A percentile compares a stretch with the other conserved stretches of the same genome.
These are phyloP conservation scores for Pseudogymnoascus sp. DNA, from an alignment of 2,329 filamentous ascomycete species.

Conservation along the genomic window DNA sequence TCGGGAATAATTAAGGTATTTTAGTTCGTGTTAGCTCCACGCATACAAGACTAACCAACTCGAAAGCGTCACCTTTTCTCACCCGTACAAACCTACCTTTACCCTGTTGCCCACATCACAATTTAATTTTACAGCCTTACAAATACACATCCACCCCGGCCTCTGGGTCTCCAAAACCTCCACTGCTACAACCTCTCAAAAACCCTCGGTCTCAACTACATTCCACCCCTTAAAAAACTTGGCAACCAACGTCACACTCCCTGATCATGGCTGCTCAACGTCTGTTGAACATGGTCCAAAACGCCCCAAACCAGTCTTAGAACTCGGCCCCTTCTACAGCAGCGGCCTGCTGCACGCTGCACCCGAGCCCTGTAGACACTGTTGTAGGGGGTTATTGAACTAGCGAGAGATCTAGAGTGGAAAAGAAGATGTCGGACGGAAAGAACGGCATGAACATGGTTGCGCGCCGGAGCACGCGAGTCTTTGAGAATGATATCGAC, in stretches of 20 bases:
- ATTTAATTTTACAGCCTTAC: constrained; percentile 1
- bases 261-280: constrained; percentile 10
- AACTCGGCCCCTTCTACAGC: constrained; percentile 3
- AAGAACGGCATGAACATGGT: constrained; percentile 6
- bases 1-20: constrained; percentile 8
- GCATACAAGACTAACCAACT: neutral
- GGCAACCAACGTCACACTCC: neutral
- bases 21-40: constrained; percentile 1
- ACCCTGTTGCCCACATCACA: constrained; percentile 8
- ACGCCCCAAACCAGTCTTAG: constrained; percentile 7
- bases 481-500: constrained; percentile 10
- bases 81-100: constrained; percentile 5
- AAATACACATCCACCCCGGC: constrained; percentile 2
- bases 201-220: neutral
- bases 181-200: neutral
- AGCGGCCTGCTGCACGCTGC: constrained; percentile 2
- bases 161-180: neutral
- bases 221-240: neutral
- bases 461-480: constrained; percentile 8
- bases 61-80: constrained; percentile 5
- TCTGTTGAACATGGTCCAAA: constrained; percentile 8
- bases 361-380: neutral
- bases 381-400: constrained; percentile 8
- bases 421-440: constrained; percentile 1
- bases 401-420: neutral